Evolutionary conservation across 2,329 filamentous ascomycete species (phyloP).

Genomic region (Thelonectria olida): DNA sequence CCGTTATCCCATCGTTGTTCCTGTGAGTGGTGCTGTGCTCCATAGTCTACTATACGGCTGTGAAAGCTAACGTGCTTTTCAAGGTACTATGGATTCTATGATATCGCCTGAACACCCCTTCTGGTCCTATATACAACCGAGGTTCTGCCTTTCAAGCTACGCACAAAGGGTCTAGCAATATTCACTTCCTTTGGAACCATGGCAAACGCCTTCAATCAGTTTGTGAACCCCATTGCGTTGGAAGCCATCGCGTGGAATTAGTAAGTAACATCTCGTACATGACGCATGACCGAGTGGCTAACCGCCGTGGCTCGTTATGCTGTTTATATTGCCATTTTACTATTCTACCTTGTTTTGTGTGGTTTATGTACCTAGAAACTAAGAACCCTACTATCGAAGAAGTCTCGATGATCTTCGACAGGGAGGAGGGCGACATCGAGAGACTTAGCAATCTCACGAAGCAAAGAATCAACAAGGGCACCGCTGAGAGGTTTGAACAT

Average conservation of each 20-base stretch:
- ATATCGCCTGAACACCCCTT: constrained; percentile 39
- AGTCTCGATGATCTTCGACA: constrained; percentile 30
- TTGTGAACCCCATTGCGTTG: constrained; percentile 35
- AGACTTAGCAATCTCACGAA: too few relatives aligned
- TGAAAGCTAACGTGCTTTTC: too few relatives aligned
- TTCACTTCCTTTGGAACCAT: constrained; percentile 25
- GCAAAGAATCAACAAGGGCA: too few relatives aligned
- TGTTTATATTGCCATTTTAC: constrained; percentile 31
- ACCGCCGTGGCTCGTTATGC: too few relatives aligned
- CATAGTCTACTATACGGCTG: too few relatives aligned
- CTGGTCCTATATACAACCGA: constrained; percentile 37
- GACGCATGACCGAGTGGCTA: too few relatives aligned
- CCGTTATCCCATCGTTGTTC: constrained; percentile 28
- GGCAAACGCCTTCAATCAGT: constrained; percentile 34
- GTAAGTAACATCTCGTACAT: too few relatives aligned
- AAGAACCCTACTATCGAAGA: constrained; percentile 33
- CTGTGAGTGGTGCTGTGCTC: too few relatives aligned
- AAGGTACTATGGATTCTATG: constrained; percentile 34
- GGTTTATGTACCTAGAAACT: constrained; percentile 37
- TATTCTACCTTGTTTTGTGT: constrained; percentile 33
- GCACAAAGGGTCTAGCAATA: constrained; percentile 39
- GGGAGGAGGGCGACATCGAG: too few relatives aligned
- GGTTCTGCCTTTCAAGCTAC: constrained; percentile 39
- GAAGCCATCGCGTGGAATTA: constrained; percentile 37
- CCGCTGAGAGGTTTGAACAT: too few relatives aligned